Evolutionary conservation across 2,329 filamentous ascomycete species (phyloP), one percentile per base, ranked within the genome.

Genomic region (Beauveria rudraprayagi): DNA sequence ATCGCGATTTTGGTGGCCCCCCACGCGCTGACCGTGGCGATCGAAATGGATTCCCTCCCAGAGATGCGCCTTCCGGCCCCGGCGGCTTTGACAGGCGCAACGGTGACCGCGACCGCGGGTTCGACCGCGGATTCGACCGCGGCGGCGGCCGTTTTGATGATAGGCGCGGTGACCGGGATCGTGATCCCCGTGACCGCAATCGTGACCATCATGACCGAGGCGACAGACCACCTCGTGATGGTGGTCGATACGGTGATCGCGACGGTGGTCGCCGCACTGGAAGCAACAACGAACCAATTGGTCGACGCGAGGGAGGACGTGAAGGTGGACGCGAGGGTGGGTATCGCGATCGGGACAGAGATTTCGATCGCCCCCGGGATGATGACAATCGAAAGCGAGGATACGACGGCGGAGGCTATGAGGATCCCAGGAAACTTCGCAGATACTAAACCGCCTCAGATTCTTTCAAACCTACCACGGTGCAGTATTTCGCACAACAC

Each of bases 221-320:
- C 26, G 63, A 63, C 9, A 56, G 65, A 73, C 64, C 77, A 76
- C 63, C 71, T 68, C 57, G 72, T 67, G 65, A 70, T 63, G 66
- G 79, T 63, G 77, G 78, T 67, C 78, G 76, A 63, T 78, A 81
- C 67, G 76, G 76, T 63, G 75, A 72, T 61, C 67, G 74, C 40
- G 73, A 74, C 44, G 67, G 71, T 54, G 71, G 72, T 37, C 80
- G 82, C 62, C 76, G 78, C 48, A 88, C 85, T 61, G 90, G 90
- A 66, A 90, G 90, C 77, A 94, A 95, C 76, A 88, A 89, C 75
- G 91, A 95, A 73, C 91, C 90, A 64, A 84, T 94, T 71, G 87
- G 89, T 70, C 84, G 85, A 63, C 73, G 86, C 69, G 85, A 87
- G 65, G 79, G 79, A 72, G 80, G 34, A 16, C 34, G 34, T 14